Evolutionary conservation across 2,329 filamentous ascomycete species (phyloP).

Genomic region (Ceratocystis papillata): DNA sequence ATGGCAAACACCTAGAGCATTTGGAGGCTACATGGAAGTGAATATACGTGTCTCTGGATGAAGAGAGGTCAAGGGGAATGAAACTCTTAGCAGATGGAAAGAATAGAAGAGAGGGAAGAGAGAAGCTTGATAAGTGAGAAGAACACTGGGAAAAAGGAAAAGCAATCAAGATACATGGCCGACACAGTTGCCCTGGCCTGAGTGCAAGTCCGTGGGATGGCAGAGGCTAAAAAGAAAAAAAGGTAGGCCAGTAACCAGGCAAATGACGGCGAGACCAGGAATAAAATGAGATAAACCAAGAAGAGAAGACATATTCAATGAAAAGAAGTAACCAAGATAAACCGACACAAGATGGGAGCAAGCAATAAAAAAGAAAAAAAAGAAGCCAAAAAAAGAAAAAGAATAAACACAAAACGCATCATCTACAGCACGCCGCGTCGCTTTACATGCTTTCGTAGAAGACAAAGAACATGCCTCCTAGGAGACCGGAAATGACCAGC

Average conservation of each 20-base stretch:
- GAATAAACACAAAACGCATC: constrained; percentile 23
- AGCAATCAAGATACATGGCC: constrained; percentile 9
- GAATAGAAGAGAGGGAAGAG: background rate
- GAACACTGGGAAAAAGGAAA: background rate
- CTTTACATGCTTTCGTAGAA: constrained; percentile 24
- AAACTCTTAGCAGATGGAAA: background rate
- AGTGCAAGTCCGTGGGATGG: background rate
- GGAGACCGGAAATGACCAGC: constrained; percentile 38
- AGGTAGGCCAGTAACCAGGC: constrained; percentile 4
- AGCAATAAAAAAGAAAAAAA: constrained; percentile 14
- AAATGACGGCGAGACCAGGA: background rate
- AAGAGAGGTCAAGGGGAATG: background rate
- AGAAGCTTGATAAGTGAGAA: background rate
- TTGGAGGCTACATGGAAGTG: background rate
- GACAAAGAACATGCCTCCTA: constrained; percentile 43
- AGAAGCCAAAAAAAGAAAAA: constrained; percentile 16
- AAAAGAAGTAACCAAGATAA: background rate
- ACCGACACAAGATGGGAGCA: background rate
- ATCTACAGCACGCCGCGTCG: constrained; percentile 17
- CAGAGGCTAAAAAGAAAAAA: background rate
- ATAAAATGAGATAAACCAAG: constrained; percentile 9
- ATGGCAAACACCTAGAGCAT: background rate
- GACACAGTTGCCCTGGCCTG: background rate
- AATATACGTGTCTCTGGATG: constrained; percentile 12
- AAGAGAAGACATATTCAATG: background rate